Base-by-base conservation (phyloP, 2,329 filamentous ascomycete species). In the Exophiala spinifera region DNA sequence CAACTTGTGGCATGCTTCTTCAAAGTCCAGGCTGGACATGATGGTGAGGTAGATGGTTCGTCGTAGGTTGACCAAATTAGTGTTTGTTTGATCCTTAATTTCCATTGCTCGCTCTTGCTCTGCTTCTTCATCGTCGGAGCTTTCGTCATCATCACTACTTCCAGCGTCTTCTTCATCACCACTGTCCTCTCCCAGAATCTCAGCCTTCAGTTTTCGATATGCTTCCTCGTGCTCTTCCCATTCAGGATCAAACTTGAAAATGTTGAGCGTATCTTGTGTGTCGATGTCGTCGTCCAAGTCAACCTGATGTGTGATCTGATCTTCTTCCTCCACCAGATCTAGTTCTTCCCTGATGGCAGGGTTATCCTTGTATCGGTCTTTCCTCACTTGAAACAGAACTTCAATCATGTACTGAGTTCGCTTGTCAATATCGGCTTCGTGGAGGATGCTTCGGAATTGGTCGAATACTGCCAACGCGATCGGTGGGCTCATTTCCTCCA, bases 321-420 rank as follows among this genome's bases (percentile, higher is more conserved):
- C 94, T 70, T 97, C 92, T 72, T 99, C 94, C 72, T 97, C 92
- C 7, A 99, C 89, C 43, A 99, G 72, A 72, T 99, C 94, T 53
- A 99, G 76, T 69, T 99, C 94, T 68, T 96, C 91, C 70, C 86
- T 91, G 64, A 97, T 78, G 0, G 91, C 86, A 15, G 87, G 90
- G 65, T 97, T 91, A 66, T 97, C 91, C 76, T 96, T 96, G 78
- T 95, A 99, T 65, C 88, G 88, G 73, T 97, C 92, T 73, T 96
- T 96, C 60, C 94, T 84, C 52, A 96, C 87, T 74, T 99, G 91
- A 70, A 99, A 99, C 40, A 99, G 75, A 4, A 97, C 94, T 71
- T 99, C 94, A 53, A 99, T 92, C 89, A 96, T 96, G 73, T 97
- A 99, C 74, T 99, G 94, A n/a, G 92, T 91, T 61, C 94, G 83